phyloP scores from a whole-genome alignment of 768 basidiomycete species.

The Pleurotus sapidus region DNA sequence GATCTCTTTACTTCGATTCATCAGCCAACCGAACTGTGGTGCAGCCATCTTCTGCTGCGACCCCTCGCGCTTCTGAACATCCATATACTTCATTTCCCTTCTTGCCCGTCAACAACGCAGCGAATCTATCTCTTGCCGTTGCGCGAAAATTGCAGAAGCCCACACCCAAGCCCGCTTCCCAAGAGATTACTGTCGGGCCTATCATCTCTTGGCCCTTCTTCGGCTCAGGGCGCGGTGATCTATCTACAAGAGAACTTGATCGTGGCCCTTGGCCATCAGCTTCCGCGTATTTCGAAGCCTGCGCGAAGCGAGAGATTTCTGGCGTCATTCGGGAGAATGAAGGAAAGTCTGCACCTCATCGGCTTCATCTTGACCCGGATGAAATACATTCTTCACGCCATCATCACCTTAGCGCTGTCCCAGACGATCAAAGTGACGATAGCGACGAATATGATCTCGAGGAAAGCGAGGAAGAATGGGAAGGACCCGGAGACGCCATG shows the following conservation, averaged over 20 bases:
- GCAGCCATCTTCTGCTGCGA: constrained; percentile 34
- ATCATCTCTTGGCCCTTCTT: constrained; percentile 93
- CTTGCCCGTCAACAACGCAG: constrained; percentile 35
- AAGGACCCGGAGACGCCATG: constrained; percentile 73
- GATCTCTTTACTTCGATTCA: constrained; percentile 66
- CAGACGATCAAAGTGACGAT: constrained; percentile 73
- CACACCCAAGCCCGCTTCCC: constrained; percentile 11
- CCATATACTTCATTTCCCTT: constrained; percentile 44
- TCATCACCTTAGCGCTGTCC: constrained; percentile 63
- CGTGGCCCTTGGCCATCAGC: constrained; percentile 77
- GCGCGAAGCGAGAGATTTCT: constrained; percentile 65
- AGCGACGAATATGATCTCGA: constrained; percentile 78
- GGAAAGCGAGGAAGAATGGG: constrained; percentile 81
- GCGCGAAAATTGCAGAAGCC: constrained; percentile 17
- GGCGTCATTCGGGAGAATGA: constrained; percentile 79
- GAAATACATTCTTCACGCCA: constrained; percentile 72
- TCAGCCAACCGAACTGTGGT: constrained; percentile 26
- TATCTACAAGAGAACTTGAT: constrained; percentile 62
- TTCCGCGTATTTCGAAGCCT: constrained; percentile 59
- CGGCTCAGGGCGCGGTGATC: constrained; percentile 76
- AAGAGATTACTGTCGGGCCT: constrained; percentile 64
- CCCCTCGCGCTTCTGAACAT: constrained; percentile 38
- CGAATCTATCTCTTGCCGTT: constrained; percentile 20
- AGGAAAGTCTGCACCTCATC: constrained; percentile 72
- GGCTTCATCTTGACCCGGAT: constrained; percentile 77